Evolutionary conservation across 257 asterid genomes (phyloP).

Genomic region (Handroanthus guayacan): DNA sequence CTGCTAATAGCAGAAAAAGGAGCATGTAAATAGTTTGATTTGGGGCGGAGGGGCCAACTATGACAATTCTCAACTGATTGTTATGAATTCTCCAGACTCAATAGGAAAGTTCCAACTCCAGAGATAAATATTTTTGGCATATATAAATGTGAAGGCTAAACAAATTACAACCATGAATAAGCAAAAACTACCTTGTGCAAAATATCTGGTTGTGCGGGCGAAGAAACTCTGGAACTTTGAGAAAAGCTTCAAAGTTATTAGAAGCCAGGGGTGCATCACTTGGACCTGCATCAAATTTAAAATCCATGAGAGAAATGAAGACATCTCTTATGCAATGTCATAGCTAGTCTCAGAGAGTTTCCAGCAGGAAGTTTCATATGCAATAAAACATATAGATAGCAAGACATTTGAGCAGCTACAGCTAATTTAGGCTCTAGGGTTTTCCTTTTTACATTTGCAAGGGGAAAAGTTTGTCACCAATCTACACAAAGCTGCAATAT

Average conservation of each 20-base stretch:
- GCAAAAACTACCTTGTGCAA: conserved; percentile 81
- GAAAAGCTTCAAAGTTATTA: conserved; percentile 91
- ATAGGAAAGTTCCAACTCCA: too few species aligned
- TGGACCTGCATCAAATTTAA: conserved; percentile 72
- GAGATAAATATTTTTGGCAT: background rate
- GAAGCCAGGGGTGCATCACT: conserved; percentile 95
- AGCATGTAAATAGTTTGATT: background rate
- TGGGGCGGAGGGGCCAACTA: background rate
- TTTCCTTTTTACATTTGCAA: background rate
- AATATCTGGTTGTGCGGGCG: conserved; percentile 95
- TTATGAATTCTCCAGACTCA: background rate
- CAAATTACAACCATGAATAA: conserved; percentile 17
- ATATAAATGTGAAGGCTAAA: background rate
- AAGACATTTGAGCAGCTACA: conserved; percentile 24
- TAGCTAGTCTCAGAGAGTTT: conserved; percentile 26
- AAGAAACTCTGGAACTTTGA: conserved; percentile 92
- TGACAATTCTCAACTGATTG: background rate
- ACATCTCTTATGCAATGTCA: conserved; percentile 14
- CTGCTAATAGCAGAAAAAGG: background rate
- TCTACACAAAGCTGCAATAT: background rate
- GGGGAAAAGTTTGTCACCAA: background rate
- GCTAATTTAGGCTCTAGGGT: background rate
- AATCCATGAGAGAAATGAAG: conserved; percentile 29
- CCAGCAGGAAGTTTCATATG: conserved; percentile 8
- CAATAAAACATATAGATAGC: conserved; percentile 4